Evolutionary conservation across 2,329 filamentous ascomycete genomes (phyloP).

Genomic region (Lachnellula willkommii): DNA sequence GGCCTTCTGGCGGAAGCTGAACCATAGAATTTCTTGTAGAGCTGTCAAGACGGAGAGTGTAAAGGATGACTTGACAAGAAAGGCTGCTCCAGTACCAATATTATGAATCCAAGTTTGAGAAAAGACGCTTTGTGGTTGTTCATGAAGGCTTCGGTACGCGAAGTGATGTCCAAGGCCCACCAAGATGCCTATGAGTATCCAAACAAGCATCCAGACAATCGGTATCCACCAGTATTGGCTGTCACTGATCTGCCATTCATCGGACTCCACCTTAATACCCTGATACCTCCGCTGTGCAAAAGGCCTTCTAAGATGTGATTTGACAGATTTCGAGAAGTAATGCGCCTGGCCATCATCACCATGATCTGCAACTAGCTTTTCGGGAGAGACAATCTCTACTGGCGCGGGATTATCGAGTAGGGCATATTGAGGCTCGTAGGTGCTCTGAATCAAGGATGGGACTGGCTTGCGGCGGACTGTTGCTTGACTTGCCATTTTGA

Average conservation of each 20-base stretch:
- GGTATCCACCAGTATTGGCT: background rate
- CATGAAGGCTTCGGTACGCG: background rate
- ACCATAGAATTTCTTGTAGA: background rate
- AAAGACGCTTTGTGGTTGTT: background rate
- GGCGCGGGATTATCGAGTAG: background rate
- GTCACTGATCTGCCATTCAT: background rate
- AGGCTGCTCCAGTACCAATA: background rate
- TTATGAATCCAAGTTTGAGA: conserved; percentile 1
- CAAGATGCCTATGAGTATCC: background rate
- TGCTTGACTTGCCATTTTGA: background rate
- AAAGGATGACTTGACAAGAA: background rate
- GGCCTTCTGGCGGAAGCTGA: background rate
- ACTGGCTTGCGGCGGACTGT: background rate
- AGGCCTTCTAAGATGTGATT: too few species aligned
- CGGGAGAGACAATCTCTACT: background rate
- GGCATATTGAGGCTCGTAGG: background rate
- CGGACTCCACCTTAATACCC: too few species aligned
- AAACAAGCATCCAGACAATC: background rate
- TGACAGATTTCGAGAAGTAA: too few species aligned
- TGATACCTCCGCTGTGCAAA: too few species aligned
- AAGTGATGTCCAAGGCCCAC: background rate
- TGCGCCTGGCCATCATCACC: too few species aligned
- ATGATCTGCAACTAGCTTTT: too few species aligned
- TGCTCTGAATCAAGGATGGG: background rate
- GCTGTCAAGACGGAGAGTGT: background rate